Percentiles rank a stretch among this genome's conserved stretches.
Evolutionary conservation across 441 rosid species (phyloP).

Genomic region (Melastoma candidum): DNA sequence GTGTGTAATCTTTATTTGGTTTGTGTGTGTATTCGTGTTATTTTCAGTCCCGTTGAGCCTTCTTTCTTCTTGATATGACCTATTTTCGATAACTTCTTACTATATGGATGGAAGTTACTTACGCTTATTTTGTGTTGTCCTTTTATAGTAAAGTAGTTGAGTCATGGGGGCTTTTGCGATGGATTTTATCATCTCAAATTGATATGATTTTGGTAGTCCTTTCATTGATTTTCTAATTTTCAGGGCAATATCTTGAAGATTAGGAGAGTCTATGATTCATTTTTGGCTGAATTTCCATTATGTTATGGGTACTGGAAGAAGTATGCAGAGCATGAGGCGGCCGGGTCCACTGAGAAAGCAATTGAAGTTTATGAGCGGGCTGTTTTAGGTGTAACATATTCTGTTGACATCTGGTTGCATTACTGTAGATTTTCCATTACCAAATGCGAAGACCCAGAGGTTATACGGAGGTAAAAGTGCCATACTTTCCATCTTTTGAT

Average conservation of each 20-base stretch:
- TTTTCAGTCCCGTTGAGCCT: too few species aligned
- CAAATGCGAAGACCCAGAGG: conserved; percentile 92
- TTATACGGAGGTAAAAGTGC: conserved; percentile 75
- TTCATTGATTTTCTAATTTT: conserved; percentile 11
- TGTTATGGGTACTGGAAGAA: conserved; percentile 99
- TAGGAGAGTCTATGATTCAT: conserved; percentile 78
- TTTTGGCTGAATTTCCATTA: conserved; percentile 85
- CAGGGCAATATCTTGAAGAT: conserved; percentile 84
- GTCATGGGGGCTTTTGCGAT: too few species aligned
- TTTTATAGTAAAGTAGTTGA: too few species aligned
- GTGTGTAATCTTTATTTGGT: too few species aligned
- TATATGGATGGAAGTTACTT: too few species aligned
- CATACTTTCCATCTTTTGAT: conserved; percentile 13
- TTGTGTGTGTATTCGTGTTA: too few species aligned
- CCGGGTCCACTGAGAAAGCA: conserved; percentile 86
- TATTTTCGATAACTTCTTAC: too few species aligned
- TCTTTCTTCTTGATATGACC: too few species aligned
- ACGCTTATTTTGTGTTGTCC: too few species aligned
- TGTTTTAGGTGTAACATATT: conserved; percentile 82
- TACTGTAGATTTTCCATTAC: conserved; percentile 72
- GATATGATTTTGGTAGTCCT: too few species aligned
- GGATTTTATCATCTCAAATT: too few species aligned
- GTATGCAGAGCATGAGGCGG: conserved; percentile 94
- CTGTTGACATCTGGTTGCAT: conserved; percentile 18
- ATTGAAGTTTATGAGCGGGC: conserved; percentile 95